Evolutionary conservation across 495 filamentous ascomycete genomes (phyloP), one percentile per base, ranked within the genome.

Genomic region (Stereocaulon alpinum): DNA sequence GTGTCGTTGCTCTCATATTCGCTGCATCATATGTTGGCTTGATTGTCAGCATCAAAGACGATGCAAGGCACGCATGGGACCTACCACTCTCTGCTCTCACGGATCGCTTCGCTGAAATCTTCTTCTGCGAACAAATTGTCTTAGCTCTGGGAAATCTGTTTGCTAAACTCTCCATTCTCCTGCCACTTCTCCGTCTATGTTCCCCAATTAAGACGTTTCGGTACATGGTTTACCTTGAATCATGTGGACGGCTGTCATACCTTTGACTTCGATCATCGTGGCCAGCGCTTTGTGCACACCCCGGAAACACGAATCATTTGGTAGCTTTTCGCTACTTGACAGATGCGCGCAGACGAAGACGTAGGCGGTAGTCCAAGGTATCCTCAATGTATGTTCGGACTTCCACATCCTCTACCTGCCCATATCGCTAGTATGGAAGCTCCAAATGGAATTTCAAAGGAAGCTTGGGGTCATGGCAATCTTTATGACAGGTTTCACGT

Each of bases 371-470:
- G 34, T 55, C 6, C 45, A 52, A 34, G 55, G 80, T 53, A 71
- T 82, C 27, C 74, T 85, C 65, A 85, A 86, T 63, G 80, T 79
- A 24, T 62, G 79, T 40, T 82, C 80, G 18, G 84, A 86, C 61
- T 75, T 86, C 49, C 49, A 80, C 2, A 73, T 76, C 22, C 80
- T 83, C 0, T 64, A 80, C 11, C 62, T 86, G 1, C 84, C 84
- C 0, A 82, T 86, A 61, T 77, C 79, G n/a, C 72, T 81, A 40
- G 74, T 82, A 37, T 75, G 77, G 72, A 72, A 74, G 12, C 66
- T 86, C 24, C 74, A 80, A 41, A 70, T 86, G 55, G 78, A 81
- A 29, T 41, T 69, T 18, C 74, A 72, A 32, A 81, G 84, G 58
- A 73, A 77, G n/a, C 61, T 81, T 37, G 77, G 79, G 11, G 74